Evolutionary conservation across 2,329 filamentous ascomycete genomes (phyloP), one percentile per base, ranked within the genome.

Genomic region (Aspergillus sp.): DNA sequence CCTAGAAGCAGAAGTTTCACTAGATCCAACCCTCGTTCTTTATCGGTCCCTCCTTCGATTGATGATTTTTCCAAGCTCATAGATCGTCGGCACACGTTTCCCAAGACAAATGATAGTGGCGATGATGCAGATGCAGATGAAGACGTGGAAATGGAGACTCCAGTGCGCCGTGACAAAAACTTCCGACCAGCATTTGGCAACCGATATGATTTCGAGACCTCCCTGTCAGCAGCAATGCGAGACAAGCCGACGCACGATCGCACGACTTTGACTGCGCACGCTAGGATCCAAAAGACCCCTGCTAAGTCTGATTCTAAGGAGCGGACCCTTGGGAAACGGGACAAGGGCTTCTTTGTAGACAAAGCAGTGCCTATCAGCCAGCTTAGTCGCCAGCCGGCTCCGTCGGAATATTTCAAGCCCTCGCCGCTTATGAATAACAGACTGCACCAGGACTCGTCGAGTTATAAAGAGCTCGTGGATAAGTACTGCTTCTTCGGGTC

Each of bases 171-270:
- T 35, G 66, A 67, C 34, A 69, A 71, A 55, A 77, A 57, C 67
- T 73, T 59, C 64, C 81, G 78, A 53, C 82, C 86, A 57, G 86
- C 84, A 12, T 96, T 97, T 65, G 86, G 88, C 41, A 90, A 90
- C 67, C 85, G 93, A 45, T 98, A 98, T 65, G 91, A 97, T 71
- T 97, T 98, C 66, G 84, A 86, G 51, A 88, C 88, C n/a, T 97
- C 93, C 0, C 77, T 97, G 29, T 83, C 79, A 45, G 88, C 89
- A 44, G 89, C 88, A 8, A 85, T 91, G 63, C 82, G 84, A 60
- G 83, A 59, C 5, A 65, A 66, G 43, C 52, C 80, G 29, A 83
- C 85, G 41, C 86, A 87, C 61, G 81, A 81, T 53, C 73, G 54
- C 73, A 76, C 52, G 79, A 82, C 64, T 71, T 74, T 60, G 78